A percentile compares a stretch with the other conserved stretches of the same genome.
Evolutionary conservation across 306 rosid genomes (phyloP).

Genomic region (Citrullus mucosospermus): DNA sequence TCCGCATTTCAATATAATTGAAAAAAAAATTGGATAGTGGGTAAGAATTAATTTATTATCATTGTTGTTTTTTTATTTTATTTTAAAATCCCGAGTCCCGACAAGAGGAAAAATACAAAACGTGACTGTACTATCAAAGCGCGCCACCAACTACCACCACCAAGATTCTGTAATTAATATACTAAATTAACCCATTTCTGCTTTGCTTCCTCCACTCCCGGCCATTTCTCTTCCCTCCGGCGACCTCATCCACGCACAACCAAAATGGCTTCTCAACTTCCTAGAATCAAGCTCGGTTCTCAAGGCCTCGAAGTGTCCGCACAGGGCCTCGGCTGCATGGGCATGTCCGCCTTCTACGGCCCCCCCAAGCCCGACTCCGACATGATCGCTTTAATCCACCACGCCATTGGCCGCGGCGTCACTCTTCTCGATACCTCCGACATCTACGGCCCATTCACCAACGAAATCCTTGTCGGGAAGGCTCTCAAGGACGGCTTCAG

Average conservation of each 20-base stretch:
- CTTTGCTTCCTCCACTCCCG: background rate
- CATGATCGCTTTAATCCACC: slow-evolving; percentile 41
- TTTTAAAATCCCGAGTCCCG: too few species aligned
- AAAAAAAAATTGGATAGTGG: too few species aligned
- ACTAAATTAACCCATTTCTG: background rate
- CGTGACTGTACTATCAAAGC: background rate
- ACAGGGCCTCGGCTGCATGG: slow-evolving; percentile 69
- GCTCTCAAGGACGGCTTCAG: slow-evolving; percentile 27
- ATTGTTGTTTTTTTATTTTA: too few species aligned
- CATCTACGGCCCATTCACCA: slow-evolving; percentile 50
- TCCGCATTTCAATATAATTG: too few species aligned
- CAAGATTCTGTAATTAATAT: background rate
- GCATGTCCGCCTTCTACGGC: slow-evolving; percentile 38
- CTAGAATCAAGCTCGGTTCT: slow-evolving; percentile 54
- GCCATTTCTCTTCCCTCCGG: background rate
- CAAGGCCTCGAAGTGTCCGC: slow-evolving; percentile 47
- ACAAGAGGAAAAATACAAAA: background rate
- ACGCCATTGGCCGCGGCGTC: slow-evolving; percentile 41
- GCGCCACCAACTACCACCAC: background rate
- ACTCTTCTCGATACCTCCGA: slow-evolving; percentile 65
- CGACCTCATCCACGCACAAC: background rate
- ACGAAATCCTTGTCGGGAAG: slow-evolving; percentile 23
- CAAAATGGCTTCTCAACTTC: slow-evolving; percentile 21
- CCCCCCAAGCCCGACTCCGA: slow-evolving; percentile 1
- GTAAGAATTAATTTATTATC: too few species aligned